Evolutionary conservation across 1,139 yeast species (phyloP), one percentile per base, ranked within the genome.

Genomic region (Debaryomyces robertsiae): DNA sequence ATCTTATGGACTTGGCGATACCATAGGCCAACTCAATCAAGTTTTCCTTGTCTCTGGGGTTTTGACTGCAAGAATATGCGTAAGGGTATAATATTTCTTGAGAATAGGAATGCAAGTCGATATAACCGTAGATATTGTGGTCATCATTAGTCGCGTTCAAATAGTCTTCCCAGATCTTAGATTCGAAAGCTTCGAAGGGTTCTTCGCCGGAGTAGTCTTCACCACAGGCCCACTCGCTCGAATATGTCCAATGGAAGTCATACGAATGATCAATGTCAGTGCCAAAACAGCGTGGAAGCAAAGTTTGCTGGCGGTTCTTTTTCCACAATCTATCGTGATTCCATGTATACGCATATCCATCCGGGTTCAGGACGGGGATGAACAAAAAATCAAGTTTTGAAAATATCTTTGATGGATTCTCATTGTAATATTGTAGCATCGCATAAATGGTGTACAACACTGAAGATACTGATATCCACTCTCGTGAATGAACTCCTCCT

Each of bases 311-410:
- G 46, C 96, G 75, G 62, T 88, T 90, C 59, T 90, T 90, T 36
- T 95, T 71, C 97, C 97, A 90, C 46, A 90, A 68, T 42, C 97
- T 69, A 58, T 90, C 96, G 27, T 67, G 58, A 4, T 70, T 73
- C 96, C 96, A 90, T 2, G 95, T 75, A 58, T 84, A 84, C 10
- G 70, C 89, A 57, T 90, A 90, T 0, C 97, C 97, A 61, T 90
- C 97, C 0, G 96, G 96, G 57, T 90, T 90, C 61, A 82, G 75
- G 9, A 88, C 86, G 0, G 97, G 97, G 30, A 89, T 73, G 48
- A 89, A 81, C 27, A 86, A 59, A 55, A 87, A 86, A 57, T 88
- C 93, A 47, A 88, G 63, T 17, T 65, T 48, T 9, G 60, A 50
- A 39, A 70, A 57, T n/a, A 63, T 67, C 65, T 43, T 60, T 58